phyloP scores from a whole-genome alignment of 1,284 basidiomycete genomes.

The Dichomitus squalens region DNA sequence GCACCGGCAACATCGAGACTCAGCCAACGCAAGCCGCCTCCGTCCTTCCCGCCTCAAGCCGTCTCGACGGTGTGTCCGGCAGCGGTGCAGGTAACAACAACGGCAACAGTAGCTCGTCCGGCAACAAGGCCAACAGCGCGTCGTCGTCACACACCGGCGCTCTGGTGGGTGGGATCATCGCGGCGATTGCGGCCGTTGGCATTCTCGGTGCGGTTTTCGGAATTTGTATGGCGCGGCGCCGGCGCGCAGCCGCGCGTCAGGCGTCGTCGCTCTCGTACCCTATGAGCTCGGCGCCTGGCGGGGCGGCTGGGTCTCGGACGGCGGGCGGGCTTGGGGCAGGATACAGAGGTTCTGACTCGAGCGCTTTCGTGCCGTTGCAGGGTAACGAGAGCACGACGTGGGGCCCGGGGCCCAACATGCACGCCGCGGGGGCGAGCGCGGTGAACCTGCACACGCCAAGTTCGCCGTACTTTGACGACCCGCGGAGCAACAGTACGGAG shows the following conservation, averaged over 20 bases:
- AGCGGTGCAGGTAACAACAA: slow-evolving; percentile 25
- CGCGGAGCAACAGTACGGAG: slow-evolving; percentile 28
- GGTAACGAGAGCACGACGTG: slow-evolving; percentile 49
- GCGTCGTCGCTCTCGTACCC: slow-evolving; percentile 36
- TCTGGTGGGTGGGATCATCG: slow-evolving; percentile 56
- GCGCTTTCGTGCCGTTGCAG: slow-evolving; percentile 60
- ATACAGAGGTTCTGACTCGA: slow-evolving; percentile 51
- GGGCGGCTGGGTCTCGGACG: slow-evolving; percentile 25
- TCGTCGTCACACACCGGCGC: slow-evolving; percentile 40
- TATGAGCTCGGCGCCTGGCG: slow-evolving; percentile 38
- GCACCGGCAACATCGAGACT: slow-evolving; percentile 73
- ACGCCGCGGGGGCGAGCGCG: slow-evolving; percentile 42
- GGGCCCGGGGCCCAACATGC: slow-evolving; percentile 24
- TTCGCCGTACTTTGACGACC: slow-evolving; percentile 48
- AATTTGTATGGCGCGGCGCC: slow-evolving; percentile 47
- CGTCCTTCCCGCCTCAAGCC: slow-evolving; percentile 55
- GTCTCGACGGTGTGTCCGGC: slow-evolving; percentile 39
- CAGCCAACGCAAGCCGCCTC: slow-evolving; percentile 55
- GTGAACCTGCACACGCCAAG: slow-evolving; percentile 37
- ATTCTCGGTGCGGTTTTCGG: slow-evolving; percentile 52
- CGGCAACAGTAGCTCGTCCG: slow-evolving; percentile 2
- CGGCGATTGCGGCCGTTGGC: slow-evolving; percentile 48
- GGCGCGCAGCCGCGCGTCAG: slow-evolving; percentile 40
- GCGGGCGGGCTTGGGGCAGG: slow-evolving; percentile 27
- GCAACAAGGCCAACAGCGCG: slow-evolving; percentile 20